Conservation (phyloP, 2,329 filamentous ascomycete species). For the Teratosphaeria nubilosa region DNA sequence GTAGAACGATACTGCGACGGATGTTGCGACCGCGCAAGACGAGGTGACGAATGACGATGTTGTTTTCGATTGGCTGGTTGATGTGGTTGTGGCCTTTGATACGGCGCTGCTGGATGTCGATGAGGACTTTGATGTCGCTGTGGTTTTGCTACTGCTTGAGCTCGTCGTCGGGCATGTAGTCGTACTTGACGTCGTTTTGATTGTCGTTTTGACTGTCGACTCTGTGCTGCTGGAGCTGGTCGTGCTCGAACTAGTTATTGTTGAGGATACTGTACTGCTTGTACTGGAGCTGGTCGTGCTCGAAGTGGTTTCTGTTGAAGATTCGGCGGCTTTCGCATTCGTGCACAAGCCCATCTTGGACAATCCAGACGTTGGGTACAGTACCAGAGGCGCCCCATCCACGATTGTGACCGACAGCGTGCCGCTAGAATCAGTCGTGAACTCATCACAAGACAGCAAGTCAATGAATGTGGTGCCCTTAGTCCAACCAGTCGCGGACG, state of each 20-base stretch:
- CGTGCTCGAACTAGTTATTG: background rate
- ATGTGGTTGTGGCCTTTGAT: background rate
- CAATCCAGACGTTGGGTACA: constrained; percentile 21
- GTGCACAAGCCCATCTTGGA: background rate
- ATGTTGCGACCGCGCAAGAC: background rate
- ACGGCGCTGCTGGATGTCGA: background rate
- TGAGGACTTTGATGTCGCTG: background rate
- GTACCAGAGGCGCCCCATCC: constrained; percentile 26
- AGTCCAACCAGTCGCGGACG: constrained; percentile 12
- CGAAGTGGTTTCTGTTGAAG: background rate
- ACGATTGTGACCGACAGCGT: constrained; percentile 26
- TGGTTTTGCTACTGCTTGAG: too few species aligned
- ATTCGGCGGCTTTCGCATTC: background rate
- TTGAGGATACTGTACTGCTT: background rate
- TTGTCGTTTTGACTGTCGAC: background rate
- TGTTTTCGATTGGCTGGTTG: background rate
- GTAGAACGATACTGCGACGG: constrained; percentile 53
- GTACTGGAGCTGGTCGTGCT: background rate
- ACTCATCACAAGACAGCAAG: constrained; percentile 26
- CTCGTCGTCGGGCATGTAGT: background rate
- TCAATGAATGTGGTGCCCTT: constrained; percentile 26
- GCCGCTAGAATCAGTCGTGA: constrained; percentile 19
- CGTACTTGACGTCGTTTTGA: background rate
- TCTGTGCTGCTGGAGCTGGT: background rate
- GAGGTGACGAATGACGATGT: background rate